These are phyloP conservation scores for Sideroxylon spinosum DNA, from an alignment of 179 eudicot species.

Conservation along the genomic window DNA sequence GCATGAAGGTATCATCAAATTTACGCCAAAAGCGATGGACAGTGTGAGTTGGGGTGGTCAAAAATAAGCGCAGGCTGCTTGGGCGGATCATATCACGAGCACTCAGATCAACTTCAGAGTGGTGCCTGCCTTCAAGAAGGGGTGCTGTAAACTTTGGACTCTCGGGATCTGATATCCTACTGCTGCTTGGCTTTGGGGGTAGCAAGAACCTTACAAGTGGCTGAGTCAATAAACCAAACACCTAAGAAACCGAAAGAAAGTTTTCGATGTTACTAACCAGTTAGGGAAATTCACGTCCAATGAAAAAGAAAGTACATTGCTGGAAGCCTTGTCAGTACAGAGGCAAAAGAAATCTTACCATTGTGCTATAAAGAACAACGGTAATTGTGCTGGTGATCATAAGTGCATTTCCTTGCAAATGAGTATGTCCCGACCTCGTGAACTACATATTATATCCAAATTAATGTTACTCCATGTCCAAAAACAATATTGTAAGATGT, in stretches of 20 bases:
- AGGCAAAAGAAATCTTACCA: conserved; percentile 39
- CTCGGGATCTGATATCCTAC: conserved; percentile 28
- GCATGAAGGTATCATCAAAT: conserved; percentile 64
- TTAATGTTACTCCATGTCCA: not conserved
- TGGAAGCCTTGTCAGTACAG: not conserved
- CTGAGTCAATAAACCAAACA: conserved; percentile 68
- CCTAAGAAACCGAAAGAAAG: conserved; percentile 31
- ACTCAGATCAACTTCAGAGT: conserved; percentile 28
- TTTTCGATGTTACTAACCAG: not conserved
- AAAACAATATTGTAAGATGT: not conserved
- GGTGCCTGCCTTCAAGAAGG: conserved; percentile 36
- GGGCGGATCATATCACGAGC: conserved; percentile 30
- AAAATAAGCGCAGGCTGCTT: conserved; percentile 45
- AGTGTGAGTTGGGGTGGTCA: conserved; percentile 55
- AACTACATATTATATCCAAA: conserved; percentile 39
- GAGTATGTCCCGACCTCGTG: conserved; percentile 63
- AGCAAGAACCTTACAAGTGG: conserved; percentile 50
- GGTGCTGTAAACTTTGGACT: conserved; percentile 49
- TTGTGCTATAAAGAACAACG: conserved; percentile 69
- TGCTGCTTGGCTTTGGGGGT: conserved; percentile 35
- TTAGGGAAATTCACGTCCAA: not conserved
- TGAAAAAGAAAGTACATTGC: not conserved
- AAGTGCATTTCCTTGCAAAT: conserved; percentile 49
- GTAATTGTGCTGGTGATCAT: conserved; percentile 75
- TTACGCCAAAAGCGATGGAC: conserved; percentile 71